phyloP scores from a whole-genome alignment of 1,139 yeast genomes.

The Insectozyma bohioensis region DNA sequence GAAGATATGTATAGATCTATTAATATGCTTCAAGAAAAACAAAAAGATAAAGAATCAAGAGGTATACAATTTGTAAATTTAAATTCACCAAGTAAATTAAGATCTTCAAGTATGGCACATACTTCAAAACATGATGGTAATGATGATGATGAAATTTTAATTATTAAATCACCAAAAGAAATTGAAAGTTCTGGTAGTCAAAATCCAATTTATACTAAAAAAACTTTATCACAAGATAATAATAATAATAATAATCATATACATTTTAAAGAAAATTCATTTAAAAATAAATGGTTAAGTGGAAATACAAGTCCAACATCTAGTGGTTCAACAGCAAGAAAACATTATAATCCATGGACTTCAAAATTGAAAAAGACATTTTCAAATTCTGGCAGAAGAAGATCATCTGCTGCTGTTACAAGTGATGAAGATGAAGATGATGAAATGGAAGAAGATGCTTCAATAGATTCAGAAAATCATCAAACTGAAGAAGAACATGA shows the following conservation, averaged over 20 bases:
- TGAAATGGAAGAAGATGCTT: constrained; percentile 14
- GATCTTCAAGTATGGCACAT: constrained; percentile 11
- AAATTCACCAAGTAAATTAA: constrained; percentile 10
- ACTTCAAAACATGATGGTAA: constrained; percentile 15
- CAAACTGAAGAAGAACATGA: constrained; percentile 15
- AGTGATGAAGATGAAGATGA: constrained; percentile 14
- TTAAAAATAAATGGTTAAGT: constrained; percentile 16
- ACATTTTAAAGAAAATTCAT: constrained; percentile 20
- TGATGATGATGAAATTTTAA: constrained; percentile 81
- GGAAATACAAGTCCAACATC: constrained; percentile 12
- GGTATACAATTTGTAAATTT: constrained; percentile 10
- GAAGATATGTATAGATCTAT: constrained; percentile 83
- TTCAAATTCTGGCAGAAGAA: constrained; percentile 20
- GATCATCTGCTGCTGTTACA: constrained; percentile 14
- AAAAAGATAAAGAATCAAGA: constrained; percentile 8
- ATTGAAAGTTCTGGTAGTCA: constrained; percentile 40
- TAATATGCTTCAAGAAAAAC: constrained; percentile 53
- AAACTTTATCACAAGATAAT: constrained; percentile 7
- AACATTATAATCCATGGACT: constrained; percentile 15
- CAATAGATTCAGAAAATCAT: constrained; percentile 16
- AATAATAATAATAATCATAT: constrained; percentile 14
- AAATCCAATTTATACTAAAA: constrained; percentile 36
- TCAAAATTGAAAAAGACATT: constrained; percentile 19
- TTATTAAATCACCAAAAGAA: constrained; percentile 78
- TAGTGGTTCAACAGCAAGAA: constrained; percentile 9